These are phyloP conservation scores for Daldinia caldariorum DNA, from an alignment of 495 filamentous ascomycete genomes.

Conservation along the genomic window DNA sequence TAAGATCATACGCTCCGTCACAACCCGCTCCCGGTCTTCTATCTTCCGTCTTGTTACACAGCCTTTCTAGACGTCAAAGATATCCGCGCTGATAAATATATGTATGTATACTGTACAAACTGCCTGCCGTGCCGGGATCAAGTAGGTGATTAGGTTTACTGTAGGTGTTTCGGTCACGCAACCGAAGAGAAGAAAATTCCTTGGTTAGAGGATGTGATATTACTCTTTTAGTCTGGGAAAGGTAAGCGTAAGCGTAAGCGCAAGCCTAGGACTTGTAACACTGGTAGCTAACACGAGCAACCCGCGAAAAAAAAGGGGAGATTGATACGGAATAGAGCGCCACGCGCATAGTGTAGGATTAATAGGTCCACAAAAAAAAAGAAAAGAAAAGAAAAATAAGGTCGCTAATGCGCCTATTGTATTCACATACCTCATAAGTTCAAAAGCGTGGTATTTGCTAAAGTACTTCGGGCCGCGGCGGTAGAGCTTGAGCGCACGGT, in stretches of 20 bases:
- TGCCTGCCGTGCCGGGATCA: background rate
- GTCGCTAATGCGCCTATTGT: background rate
- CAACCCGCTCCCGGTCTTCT: too few relatives aligned
- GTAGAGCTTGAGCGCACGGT: constrained; percentile 73
- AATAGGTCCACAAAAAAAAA: too few relatives aligned
- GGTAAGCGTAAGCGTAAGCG: background rate
- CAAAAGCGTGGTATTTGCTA: constrained; percentile 76
- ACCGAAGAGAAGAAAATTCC: background rate
- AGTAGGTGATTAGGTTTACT: background rate
- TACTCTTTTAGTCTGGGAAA: background rate
- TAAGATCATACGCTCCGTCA: too few relatives aligned
- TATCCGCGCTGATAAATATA: background rate
- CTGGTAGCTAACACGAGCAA: too few relatives aligned
- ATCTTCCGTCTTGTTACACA: too few relatives aligned
- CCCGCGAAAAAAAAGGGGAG: too few relatives aligned
- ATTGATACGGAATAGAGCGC: background rate
- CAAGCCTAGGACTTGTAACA: background rate
- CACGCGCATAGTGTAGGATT: background rate
- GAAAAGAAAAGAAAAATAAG: too few relatives aligned
- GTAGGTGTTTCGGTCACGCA: background rate
- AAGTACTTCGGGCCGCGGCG: constrained; percentile 73
- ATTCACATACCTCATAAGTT: constrained; percentile 70
- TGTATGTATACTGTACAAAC: background rate
- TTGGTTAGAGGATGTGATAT: background rate
- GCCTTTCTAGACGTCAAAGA: background rate